phyloP scores from a whole-genome alignment of 768 basidiomycete species.

The Lentinula sp. region DNA sequence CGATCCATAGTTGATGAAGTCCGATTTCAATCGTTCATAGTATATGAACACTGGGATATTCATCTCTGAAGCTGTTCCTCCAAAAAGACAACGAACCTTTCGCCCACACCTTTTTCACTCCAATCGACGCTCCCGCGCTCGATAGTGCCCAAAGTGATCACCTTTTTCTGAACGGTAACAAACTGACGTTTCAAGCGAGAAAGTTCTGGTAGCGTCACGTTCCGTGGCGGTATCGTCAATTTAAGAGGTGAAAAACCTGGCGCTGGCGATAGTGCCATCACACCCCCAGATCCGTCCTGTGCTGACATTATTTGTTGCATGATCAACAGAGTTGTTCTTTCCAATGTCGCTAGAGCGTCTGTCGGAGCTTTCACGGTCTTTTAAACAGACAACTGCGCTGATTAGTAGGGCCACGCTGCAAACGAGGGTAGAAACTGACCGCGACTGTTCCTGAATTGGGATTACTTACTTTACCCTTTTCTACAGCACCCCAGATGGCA shows the following conservation, averaged over 20 bases:
- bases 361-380: slow-evolving; percentile 74
- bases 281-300: slow-evolving; percentile 45
- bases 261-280: slow-evolving; percentile 42
- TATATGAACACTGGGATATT: too few relatives aligned
- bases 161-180: slow-evolving; percentile 83
- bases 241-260: slow-evolving; percentile 29
- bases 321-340: slow-evolving; percentile 64
- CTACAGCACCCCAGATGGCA: slow-evolving; percentile 77
- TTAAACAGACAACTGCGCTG: slow-evolving; percentile 3
- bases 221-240: slow-evolving; percentile 62
- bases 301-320: slow-evolving; percentile 68
- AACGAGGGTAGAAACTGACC: slow-evolving; percentile 34
- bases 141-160: slow-evolving; percentile 75
- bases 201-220: slow-evolving; percentile 78
- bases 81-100: slow-evolving; percentile 65
- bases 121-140: slow-evolving; percentile 76
- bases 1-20: too few relatives aligned
- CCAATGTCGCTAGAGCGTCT: slow-evolving; percentile 83
- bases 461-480: slow-evolving; percentile 74
- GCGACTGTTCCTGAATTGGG: slow-evolving; percentile 80
- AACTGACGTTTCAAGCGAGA: slow-evolving; percentile 91
- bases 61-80: slow-evolving; percentile 45
- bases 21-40: too few relatives aligned
- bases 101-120: slow-evolving; percentile 63
- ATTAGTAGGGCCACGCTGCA: background rate